Evolutionary conservation across 2,329 filamentous ascomycete species (phyloP).

Genomic region (Stachybotrys chlorohalonatus): DNA sequence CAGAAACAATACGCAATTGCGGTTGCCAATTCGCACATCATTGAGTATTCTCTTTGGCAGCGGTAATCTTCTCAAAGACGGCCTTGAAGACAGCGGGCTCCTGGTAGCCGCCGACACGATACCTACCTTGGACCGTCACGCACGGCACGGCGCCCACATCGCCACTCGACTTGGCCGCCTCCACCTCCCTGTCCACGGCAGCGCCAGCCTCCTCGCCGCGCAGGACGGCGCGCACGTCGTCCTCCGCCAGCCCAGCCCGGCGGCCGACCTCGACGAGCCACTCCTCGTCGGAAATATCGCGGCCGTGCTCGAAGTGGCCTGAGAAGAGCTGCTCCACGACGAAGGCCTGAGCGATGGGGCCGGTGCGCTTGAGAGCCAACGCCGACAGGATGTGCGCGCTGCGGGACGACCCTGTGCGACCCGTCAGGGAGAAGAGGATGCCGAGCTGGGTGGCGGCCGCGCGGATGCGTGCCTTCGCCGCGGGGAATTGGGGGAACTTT

Average conservation of each 20-base stretch:
- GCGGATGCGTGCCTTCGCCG: conserved; percentile 20
- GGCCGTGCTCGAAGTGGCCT: conserved; percentile 30
- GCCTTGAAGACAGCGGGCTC: conserved; percentile 55
- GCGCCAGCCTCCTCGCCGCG: conserved; percentile 15
- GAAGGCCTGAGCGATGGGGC: conserved; percentile 23
- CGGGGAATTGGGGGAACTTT: conserved; percentile 15
- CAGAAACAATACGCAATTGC: neutral
- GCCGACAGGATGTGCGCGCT: conserved; percentile 38
- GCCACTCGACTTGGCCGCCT: conserved; percentile 14
- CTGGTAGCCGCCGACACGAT: conserved; percentile 64
- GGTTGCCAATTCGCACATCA: neutral
- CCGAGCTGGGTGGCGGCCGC: conserved; percentile 22
- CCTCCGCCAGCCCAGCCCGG: conserved; percentile 18
- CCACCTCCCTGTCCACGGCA: conserved; percentile 20
- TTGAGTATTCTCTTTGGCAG: conserved; percentile 3
- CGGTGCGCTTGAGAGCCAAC: conserved; percentile 23
- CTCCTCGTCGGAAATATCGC: conserved; percentile 29
- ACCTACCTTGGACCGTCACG: conserved; percentile 61
- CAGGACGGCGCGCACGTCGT: conserved; percentile 18
- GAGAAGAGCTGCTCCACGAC: conserved; percentile 32
- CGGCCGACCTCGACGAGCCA: conserved; percentile 28
- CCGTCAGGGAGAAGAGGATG: conserved; percentile 30
- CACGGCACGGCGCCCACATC: conserved; percentile 61
- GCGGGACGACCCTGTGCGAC: conserved; percentile 33
- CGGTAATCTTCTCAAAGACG: conserved; percentile 51